phyloP scores from a whole-genome alignment of 2,329 filamentous ascomycete genomes.

The Aurifilum marmelostoma region DNA sequence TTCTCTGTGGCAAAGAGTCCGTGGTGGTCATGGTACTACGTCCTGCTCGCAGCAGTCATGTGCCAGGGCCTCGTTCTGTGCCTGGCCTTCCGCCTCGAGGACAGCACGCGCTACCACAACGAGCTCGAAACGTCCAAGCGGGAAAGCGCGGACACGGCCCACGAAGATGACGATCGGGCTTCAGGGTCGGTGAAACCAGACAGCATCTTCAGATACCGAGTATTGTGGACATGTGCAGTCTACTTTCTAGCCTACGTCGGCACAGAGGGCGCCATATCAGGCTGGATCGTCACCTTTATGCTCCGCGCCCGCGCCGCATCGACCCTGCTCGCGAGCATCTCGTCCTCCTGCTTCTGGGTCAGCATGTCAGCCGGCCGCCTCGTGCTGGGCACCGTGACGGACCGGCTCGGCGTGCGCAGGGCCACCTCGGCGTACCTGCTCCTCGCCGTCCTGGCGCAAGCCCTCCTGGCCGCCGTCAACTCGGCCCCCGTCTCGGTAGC shows the following conservation, averaged over 20 bases:
- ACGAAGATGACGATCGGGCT: not conserved
- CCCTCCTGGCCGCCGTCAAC: conserved; percentile 30
- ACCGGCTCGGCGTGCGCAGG: conserved; percentile 36
- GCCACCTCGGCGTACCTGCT: conserved; percentile 36
- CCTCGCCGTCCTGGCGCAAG: conserved; percentile 31
- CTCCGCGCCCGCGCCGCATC: conserved; percentile 42
- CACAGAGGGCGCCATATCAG: conserved; percentile 48
- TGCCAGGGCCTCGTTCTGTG: conserved; percentile 32
- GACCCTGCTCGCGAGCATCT: conserved; percentile 42
- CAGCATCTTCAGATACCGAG: conserved; percentile 39
- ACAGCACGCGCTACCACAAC: conserved; percentile 38
- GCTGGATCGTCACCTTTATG: conserved; percentile 53
- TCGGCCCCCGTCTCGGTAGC: conserved; percentile 35
- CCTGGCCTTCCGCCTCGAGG: conserved; percentile 44
- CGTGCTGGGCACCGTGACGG: conserved; percentile 38
- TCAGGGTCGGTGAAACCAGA: conserved; percentile 10
- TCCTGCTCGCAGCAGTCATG: conserved; percentile 37
- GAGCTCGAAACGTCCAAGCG: conserved; percentile 9
- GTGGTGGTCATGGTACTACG: conserved; percentile 46
- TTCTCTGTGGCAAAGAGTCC: conserved; percentile 34
- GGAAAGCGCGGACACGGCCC: not conserved
- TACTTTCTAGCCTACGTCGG: conserved; percentile 50
- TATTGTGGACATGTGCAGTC: conserved; percentile 45
- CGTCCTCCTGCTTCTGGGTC: conserved; percentile 48
- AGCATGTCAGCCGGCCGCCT: conserved; percentile 48